Percentiles rank a stretch among this genome's conserved stretches.
Conservation (phyloP, 345 rosid genomes). For the Carallia brachiata region DNA sequence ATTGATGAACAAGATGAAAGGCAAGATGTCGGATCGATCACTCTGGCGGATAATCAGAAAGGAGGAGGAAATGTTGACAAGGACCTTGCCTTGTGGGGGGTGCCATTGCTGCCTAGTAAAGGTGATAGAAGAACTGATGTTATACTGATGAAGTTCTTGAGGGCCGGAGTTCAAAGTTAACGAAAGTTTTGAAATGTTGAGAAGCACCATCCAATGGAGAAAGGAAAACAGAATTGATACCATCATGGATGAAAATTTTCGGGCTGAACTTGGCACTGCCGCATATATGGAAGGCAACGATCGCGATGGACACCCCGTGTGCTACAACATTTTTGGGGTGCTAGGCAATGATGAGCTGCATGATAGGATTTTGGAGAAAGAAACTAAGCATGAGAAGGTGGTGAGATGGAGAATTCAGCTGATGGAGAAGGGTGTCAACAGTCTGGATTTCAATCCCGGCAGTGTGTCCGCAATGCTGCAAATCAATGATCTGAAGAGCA, state of each 20-base stretch:
- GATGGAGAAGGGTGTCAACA: slow-evolving; percentile 22
- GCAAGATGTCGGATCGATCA: no score
- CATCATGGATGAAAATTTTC: slow-evolving; percentile 17
- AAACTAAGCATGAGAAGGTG: slow-evolving; percentile 16
- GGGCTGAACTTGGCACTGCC: slow-evolving; percentile 4
- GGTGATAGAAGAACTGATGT: slow-evolving; percentile 21
- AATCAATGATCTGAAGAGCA: slow-evolving; percentile 27
- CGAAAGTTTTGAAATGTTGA: slow-evolving; percentile 28
- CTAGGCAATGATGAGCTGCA: slow-evolving; percentile 11
- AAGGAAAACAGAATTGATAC: slow-evolving; percentile 29
- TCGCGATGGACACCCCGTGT: slow-evolving; percentile 23
- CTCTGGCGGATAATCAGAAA: background rate
- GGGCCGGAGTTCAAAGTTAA: slow-evolving; percentile 21
- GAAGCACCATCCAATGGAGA: slow-evolving; percentile 22
- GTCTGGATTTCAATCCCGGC: slow-evolving; percentile 24
- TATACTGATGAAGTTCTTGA: slow-evolving; percentile 18
- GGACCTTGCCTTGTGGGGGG: slow-evolving; percentile 25
- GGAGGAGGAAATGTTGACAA: slow-evolving; percentile 1
- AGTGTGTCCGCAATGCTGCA: slow-evolving; percentile 18
- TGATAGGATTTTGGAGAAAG: slow-evolving; percentile 9
- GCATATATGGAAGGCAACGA: slow-evolving; percentile 21
- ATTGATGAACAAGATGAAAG: background rate
- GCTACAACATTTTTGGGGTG: slow-evolving; percentile 20
- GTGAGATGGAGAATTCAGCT: slow-evolving; percentile 26
- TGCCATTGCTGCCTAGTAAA: slow-evolving; percentile 24